Evolutionary conservation across 176 grass and related monocot genomes (phyloP).

Genomic region (Canna indica): DNA sequence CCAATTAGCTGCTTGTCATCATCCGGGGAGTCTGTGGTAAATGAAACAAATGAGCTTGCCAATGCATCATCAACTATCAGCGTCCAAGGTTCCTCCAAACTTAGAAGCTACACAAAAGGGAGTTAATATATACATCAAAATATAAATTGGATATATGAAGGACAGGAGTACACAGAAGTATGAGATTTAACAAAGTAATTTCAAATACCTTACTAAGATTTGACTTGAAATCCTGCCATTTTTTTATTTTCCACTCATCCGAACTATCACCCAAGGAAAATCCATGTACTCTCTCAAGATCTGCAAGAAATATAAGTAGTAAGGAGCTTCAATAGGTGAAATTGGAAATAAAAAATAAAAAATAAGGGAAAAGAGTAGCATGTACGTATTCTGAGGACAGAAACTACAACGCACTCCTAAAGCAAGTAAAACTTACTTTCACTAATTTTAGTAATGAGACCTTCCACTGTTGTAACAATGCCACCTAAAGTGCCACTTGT

Average conservation of each 20-base stretch:
- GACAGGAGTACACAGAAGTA: background rate
- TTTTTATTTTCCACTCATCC: conserved; percentile 74
- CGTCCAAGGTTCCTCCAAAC: conserved; percentile 73
- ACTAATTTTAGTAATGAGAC: conserved; percentile 77
- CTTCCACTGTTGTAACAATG: conserved; percentile 91
- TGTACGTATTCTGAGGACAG: background rate
- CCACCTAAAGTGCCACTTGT: conserved; percentile 79
- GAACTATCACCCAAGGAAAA: conserved; percentile 90
- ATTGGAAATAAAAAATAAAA: no score
- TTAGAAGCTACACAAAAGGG: conserved; percentile 38
- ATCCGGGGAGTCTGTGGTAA: conserved; percentile 52
- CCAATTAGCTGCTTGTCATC: conserved; percentile 66
- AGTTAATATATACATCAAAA: background rate
- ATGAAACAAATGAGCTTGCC: conserved; percentile 73
- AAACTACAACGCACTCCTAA: background rate
- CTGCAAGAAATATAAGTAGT: conserved; percentile 27
- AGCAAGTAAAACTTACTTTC: conserved; percentile 48
- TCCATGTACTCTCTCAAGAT: conserved; percentile 72
- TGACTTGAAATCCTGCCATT: conserved; percentile 73
- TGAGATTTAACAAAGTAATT: background rate
- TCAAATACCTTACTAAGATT: conserved; percentile 49
- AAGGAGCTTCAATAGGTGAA: background rate
- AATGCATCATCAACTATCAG: conserved; percentile 85
- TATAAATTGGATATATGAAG: background rate
- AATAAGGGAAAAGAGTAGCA: background rate